Evolutionary conservation across 306 rosid species (phyloP), one percentile per base, ranked within the genome.

Genomic region (Prunus davidiana): DNA sequence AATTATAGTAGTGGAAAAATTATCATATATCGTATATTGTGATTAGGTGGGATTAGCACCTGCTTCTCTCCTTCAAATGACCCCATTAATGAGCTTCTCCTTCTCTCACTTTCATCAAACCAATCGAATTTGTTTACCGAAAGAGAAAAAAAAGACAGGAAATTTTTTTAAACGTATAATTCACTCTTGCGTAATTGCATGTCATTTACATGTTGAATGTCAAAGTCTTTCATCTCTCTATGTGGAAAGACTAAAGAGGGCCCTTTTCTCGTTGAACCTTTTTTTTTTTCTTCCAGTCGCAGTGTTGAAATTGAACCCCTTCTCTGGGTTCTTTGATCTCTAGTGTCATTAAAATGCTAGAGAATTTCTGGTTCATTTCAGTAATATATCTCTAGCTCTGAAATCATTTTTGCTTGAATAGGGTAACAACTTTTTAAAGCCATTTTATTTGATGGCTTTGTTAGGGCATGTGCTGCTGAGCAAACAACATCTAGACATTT

Each of bases 401-500:
- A 22, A 28, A 19, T 55, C 32, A 52, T 55, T 19, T 0, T 56
- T 4, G 56, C 56, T 51, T 51, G 3, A 51, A 51, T 51, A 14
- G 16, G 15, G 14, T 51, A 1, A 15, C 20, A 60, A 27, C 43
- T 49, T 25, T 54, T 60, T 61, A 22, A 32, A 51, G 51, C 34
- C 70, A 43, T 22, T 75, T 38, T 75, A 34, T 34, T 34, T 34
- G 60, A 16, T 66, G 62, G 30, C 20, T 51, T 2, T 70, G 67
- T 56, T 50, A 45, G 38, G 71, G 87, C 75, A 82, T 79, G 83
- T 81, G 83, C 66, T 73, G 82, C 68, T 55, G 76, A 22, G 74
- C 64, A 66, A 80, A 61, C 49, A 64, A 72, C 30, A 68, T 80
- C 64, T 75, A 5, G 45, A 71, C 54, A 60, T 30, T 71, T 64